Percentiles rank a stretch among this genome's conserved stretches.
Conservation (phyloP, 2,329 filamentous ascomycete species). For the Penicillium psychrosexuale region DNA sequence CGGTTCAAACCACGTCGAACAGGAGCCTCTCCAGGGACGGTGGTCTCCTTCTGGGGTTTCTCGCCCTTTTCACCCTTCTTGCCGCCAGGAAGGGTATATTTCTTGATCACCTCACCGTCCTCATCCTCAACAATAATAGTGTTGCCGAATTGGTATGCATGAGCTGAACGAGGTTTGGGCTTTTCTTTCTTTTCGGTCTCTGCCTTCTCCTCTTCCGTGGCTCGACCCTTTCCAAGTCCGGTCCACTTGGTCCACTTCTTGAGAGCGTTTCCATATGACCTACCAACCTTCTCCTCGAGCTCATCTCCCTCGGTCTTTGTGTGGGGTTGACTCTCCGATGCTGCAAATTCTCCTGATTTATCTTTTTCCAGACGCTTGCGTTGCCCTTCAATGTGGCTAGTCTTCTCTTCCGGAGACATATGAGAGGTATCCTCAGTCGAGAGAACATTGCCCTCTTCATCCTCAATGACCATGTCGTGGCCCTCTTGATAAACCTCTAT, state of each 20-base stretch:
- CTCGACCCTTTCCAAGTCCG: slow-evolving; percentile 39
- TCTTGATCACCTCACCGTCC: slow-evolving; percentile 66
- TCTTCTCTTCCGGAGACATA: slow-evolving; percentile 56
- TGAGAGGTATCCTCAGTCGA: slow-evolving; percentile 55
- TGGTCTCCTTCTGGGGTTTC: slow-evolving; percentile 21
- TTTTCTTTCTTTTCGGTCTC: slow-evolving; percentile 18
- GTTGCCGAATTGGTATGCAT: slow-evolving; percentile 66
- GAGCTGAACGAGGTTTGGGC: slow-evolving; percentile 51
- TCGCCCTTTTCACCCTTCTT: slow-evolving; percentile 35
- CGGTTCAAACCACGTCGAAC: slow-evolving; percentile 53
- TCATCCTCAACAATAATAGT: slow-evolving; percentile 70
- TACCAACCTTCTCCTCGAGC: slow-evolving; percentile 34
- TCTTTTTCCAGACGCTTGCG: slow-evolving; percentile 55
- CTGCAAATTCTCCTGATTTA: slow-evolving; percentile 43
- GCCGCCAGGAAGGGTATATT: slow-evolving; percentile 59
- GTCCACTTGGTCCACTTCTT: slow-evolving; percentile 48
- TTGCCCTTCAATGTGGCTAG: slow-evolving; percentile 55
- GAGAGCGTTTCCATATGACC: slow-evolving; percentile 43
- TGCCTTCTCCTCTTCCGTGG: slow-evolving; percentile 23
- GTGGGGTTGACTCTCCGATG: slow-evolving; percentile 45
- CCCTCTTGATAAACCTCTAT: slow-evolving; percentile 80
- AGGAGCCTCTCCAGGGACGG: slow-evolving; percentile 33
- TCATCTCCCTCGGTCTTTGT: slow-evolving; percentile 47
- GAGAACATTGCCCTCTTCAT: slow-evolving; percentile 81
- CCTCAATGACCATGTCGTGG: slow-evolving; percentile 73